phyloP scores from a whole-genome alignment of 1,284 basidiomycete species.

The Phellinidium pouzarii region DNA sequence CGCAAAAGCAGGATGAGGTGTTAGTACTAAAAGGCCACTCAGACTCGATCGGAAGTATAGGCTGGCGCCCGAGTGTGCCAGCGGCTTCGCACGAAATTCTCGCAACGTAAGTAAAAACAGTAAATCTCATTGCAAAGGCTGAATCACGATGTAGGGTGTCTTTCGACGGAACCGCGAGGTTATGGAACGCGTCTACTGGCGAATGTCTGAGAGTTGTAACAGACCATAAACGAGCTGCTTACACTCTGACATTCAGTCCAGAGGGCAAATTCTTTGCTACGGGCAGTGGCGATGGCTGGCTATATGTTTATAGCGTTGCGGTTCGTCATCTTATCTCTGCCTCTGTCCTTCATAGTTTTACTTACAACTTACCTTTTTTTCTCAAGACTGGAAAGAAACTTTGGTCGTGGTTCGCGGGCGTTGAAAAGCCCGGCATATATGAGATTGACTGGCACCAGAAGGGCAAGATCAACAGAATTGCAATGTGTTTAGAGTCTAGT shows the following conservation, averaged over 20 bases:
- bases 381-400: conserved; percentile 27
- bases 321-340: conserved; percentile 19
- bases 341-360: background rate
- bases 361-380: conserved; percentile 13
- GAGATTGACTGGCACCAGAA: conserved; percentile 33
- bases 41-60: conserved; percentile 58
- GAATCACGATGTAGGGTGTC: conserved; percentile 36
- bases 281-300: conserved; percentile 32
- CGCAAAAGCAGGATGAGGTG: conserved; percentile 24
- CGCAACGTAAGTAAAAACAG: conserved; percentile 51
- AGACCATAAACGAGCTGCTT: conserved; percentile 63
- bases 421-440: conserved; percentile 31
- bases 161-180: conserved; percentile 65
- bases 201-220: conserved; percentile 59
- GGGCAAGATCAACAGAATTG: conserved; percentile 29
- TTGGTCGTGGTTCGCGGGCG: conserved; percentile 29
- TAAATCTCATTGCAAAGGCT: conserved; percentile 4
- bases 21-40: conserved; percentile 57
- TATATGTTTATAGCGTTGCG: conserved; percentile 30
- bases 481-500: conserved; percentile 33
- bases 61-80: conserved; percentile 58
- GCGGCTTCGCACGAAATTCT: conserved; percentile 48
- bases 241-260: conserved; percentile 61
- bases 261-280: conserved; percentile 39
- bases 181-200: conserved; percentile 76